phyloP scores from a whole-genome alignment of 345 rosid genomes.

The Rhodomyrtus tomentosa region DNA sequence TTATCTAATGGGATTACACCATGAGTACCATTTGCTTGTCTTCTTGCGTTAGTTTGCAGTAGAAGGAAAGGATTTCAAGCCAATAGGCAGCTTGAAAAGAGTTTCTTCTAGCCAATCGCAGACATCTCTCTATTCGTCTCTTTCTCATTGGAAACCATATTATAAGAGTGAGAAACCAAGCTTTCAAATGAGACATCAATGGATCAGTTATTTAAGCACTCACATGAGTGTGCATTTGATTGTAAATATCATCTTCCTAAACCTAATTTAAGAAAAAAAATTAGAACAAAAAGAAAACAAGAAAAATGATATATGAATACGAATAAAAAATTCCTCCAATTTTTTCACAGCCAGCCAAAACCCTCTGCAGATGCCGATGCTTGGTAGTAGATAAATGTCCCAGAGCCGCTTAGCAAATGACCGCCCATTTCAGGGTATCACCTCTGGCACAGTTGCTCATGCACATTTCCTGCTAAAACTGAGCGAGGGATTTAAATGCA shows the following conservation, averaged over 20 bases:
- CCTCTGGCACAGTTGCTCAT: not conserved
- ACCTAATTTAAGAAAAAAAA: not conserved
- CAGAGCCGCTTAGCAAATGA: not conserved
- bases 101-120: not conserved
- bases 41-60: not conserved
- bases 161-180: not conserved
- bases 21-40: not conserved
- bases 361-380: not conserved
- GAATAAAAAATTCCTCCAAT: accelerated
- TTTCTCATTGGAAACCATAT: not conserved
- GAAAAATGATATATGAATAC: not conserved
- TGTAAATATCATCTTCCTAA: not conserved
- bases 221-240: not conserved
- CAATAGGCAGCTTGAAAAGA: not conserved
- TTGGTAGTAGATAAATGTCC: not conserved
- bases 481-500: not conserved
- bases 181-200: not conserved
- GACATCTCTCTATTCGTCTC: not conserved
- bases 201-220: not conserved
- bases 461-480: not conserved
- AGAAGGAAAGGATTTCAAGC: not conserved
- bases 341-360: not conserved
- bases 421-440: not conserved
- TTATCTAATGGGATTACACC: not conserved
- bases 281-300: not conserved